Conservation (phyloP, 768 basidiomycete genomes). For the Mycena venus region DNA sequence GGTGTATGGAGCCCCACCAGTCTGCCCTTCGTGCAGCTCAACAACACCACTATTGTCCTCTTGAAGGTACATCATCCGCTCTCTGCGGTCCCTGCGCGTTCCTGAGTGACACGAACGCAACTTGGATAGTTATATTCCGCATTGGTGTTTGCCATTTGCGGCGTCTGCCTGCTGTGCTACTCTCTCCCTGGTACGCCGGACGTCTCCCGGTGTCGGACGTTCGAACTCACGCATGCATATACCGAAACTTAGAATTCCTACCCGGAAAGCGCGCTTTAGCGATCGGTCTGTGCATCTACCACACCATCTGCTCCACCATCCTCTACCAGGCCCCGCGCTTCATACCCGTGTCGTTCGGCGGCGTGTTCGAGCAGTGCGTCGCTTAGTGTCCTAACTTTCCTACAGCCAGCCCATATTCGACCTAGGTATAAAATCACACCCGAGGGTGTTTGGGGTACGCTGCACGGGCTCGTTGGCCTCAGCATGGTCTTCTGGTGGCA, state of each 20-base stretch:
- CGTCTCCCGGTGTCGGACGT: background rate
- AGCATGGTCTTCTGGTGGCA: slow-evolving; percentile 90
- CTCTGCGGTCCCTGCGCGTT: background rate
- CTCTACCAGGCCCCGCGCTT: slow-evolving; percentile 84
- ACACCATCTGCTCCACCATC: slow-evolving; percentile 78
- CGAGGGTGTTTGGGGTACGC: slow-evolving; percentile 78
- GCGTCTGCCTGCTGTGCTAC: slow-evolving; percentile 74
- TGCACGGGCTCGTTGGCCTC: slow-evolving; percentile 80
- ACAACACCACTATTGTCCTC: slow-evolving; percentile 83
- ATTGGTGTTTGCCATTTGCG: slow-evolving; percentile 70
- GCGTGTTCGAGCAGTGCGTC: slow-evolving; percentile 71
- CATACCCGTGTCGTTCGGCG: slow-evolving; percentile 80
- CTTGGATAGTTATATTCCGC: slow-evolving; percentile 85
- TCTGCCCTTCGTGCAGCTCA: slow-evolving; percentile 84
- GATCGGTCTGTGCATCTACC: slow-evolving; percentile 82
- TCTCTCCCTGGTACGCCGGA: slow-evolving; percentile 74
- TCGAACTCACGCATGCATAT: background rate
- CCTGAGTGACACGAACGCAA: background rate
- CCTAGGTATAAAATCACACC: slow-evolving; percentile 78
- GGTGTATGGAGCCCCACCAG: slow-evolving; percentile 73
- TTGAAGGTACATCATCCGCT: slow-evolving; percentile 69
- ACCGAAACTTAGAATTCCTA: slow-evolving; percentile 70
- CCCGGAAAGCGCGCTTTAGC: slow-evolving; percentile 90
- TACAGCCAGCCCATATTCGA: slow-evolving; percentile 1
- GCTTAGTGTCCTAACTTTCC: background rate